A percentile compares a stretch with the other conserved stretches of the same genome.
These are phyloP conservation scores for Paecilomyces sp. DNA, from an alignment of 2,329 filamentous ascomycete genomes.

Conservation along the genomic window DNA sequence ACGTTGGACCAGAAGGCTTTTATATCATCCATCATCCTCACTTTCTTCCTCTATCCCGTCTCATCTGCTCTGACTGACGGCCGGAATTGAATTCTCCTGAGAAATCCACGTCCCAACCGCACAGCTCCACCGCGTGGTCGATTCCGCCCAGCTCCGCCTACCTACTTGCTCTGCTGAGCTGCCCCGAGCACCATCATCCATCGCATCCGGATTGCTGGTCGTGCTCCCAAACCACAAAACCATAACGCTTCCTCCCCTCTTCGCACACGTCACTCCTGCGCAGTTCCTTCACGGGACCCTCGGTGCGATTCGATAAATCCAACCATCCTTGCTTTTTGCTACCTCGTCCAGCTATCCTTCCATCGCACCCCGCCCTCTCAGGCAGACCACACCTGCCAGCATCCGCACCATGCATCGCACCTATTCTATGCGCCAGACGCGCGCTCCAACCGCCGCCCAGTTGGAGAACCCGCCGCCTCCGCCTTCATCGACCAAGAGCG, in stretches of 20 bases:
- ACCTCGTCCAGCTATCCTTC: background rate
- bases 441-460: conserved; percentile 89
- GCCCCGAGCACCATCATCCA: background rate
- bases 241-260: background rate
- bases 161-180: background rate
- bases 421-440: conserved; percentile 96
- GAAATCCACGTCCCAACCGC: background rate
- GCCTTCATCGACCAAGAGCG: conserved; percentile 81
- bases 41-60: too few species aligned
- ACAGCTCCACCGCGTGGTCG: background rate
- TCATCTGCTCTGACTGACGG: too few species aligned
- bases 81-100: too few species aligned
- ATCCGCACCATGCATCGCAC: conserved; percentile 78
- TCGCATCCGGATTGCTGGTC: background rate
- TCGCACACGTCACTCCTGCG: conserved; percentile 1
- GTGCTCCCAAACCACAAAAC: background rate
- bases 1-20: background rate
- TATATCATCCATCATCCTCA: background rate
- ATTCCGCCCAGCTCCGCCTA: background rate
- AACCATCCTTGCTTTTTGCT: background rate
- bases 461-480: conserved; percentile 90
- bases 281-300: background rate
- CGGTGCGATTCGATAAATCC: background rate
- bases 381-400: background rate
- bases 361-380: background rate